Conservation (phyloP, 331 rosid genomes). For the Quercus lobata region DNA sequence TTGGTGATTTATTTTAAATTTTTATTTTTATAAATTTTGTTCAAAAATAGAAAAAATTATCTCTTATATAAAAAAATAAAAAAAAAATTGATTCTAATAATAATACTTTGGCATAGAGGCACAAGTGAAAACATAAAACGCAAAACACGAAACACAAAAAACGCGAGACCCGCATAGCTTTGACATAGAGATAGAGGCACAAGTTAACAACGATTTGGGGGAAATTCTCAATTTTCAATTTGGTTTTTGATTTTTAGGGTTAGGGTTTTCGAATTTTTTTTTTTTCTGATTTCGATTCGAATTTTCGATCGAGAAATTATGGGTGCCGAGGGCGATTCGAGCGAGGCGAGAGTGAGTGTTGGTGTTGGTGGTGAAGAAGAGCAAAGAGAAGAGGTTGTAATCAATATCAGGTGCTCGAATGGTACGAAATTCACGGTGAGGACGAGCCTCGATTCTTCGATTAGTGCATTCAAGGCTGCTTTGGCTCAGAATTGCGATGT, state of each 20-base stretch:
- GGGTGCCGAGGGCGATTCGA: slow-evolving; percentile 57
- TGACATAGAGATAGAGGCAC: too few species aligned
- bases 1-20: neutral
- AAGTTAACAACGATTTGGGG: neutral
- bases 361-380: slow-evolving; percentile 20
- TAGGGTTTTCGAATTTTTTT: slow-evolving; percentile 16
- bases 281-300: slow-evolving; percentile 5
- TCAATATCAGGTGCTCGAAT: slow-evolving; percentile 53
- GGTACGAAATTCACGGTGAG: slow-evolving; percentile 52
- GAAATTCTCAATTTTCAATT: neutral
- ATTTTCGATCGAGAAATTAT: slow-evolving; percentile 9
- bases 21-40: neutral
- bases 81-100: neutral
- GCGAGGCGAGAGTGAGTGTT: slow-evolving; percentile 31
- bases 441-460: slow-evolving; percentile 32
- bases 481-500: slow-evolving; percentile 53
- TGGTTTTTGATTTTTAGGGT: slow-evolving; percentile 7
- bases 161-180: too few species aligned
- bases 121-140: neutral
- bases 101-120: too few species aligned
- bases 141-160: too few species aligned
- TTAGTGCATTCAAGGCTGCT: slow-evolving; percentile 43
- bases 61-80: neutral
- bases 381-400: slow-evolving; percentile 16
- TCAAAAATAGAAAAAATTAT: neutral